Evolutionary conservation across 108 stramenopile genomes (phyloP), one percentile per base, ranked within the genome.

Genomic region (Nannochloropsis granulata): DNA sequence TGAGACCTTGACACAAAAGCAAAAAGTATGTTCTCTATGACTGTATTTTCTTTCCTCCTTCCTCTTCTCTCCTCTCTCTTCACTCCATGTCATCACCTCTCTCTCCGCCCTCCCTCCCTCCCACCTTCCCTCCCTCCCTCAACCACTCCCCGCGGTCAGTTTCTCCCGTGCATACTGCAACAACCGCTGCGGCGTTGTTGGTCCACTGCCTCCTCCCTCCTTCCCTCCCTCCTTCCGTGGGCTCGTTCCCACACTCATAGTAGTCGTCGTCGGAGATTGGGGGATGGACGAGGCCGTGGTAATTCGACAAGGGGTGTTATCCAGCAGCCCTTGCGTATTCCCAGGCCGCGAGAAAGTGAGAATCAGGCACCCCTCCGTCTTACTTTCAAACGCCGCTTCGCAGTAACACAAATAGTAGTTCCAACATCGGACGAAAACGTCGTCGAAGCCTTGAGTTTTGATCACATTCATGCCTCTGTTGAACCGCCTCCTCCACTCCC

Each of bases 391-490:
- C 21, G 95, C 97, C 25, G 98, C 97, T 90, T 98, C 96, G 86
- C 97, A 97, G 85, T 97, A 97, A 13, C 93, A 89, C 83, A 98
- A 85, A 90, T 97, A 97, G 90, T 96, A 97, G 86, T 97, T 96
- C 95, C 96, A 97, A 44, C 94, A 93, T 16, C 97, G 93, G 43
- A 97, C 83, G 85, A 97, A 97, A 8, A 92, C 92, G 86, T 95
- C 95, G 85, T 97, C 97, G 88, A 97, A 97, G 24, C 97, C 97
- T 42, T 95, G 90, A 34, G 90, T 86, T 78, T 91, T 84, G 12
- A 95, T 93, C 24, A 84, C 46, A 14, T 82, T 84, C 45, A 92
- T 0, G 25, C n/a, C 44, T 23, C 45, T 11, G n/a, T 83, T 83
- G 24, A 98, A 96, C 25, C 97, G 93, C 34, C 93, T 89, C 43